Evolutionary conservation across 371 early-diverging fungal species (phyloP).

Genomic region (Syncephalastrum monosporum): DNA sequence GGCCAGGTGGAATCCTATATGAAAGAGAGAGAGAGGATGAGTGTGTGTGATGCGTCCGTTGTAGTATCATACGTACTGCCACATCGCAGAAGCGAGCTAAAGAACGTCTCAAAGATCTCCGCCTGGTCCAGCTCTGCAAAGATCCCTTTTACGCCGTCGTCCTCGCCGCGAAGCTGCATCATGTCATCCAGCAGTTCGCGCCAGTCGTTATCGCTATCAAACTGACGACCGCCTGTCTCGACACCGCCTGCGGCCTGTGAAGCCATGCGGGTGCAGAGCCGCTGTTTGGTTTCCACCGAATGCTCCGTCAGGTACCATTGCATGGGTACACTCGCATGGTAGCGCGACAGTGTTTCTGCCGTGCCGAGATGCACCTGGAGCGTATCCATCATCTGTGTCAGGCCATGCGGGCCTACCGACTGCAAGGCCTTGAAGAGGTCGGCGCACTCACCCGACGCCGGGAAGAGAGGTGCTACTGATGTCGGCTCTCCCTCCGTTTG

Average conservation of each 20-base stretch:
- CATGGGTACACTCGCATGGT: conserved; percentile 59
- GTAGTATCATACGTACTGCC: conserved; percentile 57
- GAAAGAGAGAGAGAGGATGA: background rate
- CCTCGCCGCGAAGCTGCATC: conserved; percentile 47
- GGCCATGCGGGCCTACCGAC: conserved; percentile 37
- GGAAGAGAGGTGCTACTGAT: conserved; percentile 31
- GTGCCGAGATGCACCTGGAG: conserved; percentile 66
- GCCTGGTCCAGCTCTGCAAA: conserved; percentile 52
- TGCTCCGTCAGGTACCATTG: conserved; percentile 59
- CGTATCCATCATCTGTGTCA: conserved; percentile 62
- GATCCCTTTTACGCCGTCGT: conserved; percentile 47
- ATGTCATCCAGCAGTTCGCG: conserved; percentile 66
- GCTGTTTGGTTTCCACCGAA: conserved; percentile 49
- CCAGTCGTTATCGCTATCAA: conserved; percentile 74
- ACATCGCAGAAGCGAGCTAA: conserved; percentile 64
- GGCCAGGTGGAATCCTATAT: conserved; percentile 62
- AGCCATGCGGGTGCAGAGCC: conserved; percentile 65
- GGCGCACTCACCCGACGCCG: conserved; percentile 18
- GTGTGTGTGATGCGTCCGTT: too few relatives aligned
- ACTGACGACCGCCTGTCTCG: conserved; percentile 53
- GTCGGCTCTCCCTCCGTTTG: conserved; percentile 9
- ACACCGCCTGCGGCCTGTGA: conserved; percentile 62
- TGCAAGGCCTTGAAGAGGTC: conserved; percentile 49
- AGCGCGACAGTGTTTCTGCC: conserved; percentile 63
- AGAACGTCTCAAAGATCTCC: conserved; percentile 68